Evolutionary conservation across 2,329 filamentous ascomycete genomes (phyloP).

Genomic region (Colletotrichum melonis): DNA sequence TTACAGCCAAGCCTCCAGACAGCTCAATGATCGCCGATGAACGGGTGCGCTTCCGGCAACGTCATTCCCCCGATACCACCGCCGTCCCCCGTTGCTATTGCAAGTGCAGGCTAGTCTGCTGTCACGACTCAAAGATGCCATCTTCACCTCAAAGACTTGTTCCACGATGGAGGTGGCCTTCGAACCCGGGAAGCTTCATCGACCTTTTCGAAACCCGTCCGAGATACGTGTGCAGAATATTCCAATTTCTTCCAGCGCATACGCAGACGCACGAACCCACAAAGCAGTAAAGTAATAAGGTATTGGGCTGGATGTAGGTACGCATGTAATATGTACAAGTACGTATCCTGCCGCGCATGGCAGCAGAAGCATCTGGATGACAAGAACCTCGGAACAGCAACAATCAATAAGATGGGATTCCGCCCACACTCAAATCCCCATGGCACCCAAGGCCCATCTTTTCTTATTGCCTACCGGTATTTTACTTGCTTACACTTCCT

Average conservation of each 20-base stretch:
- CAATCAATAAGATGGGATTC: neutral
- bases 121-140: too few relatives aligned
- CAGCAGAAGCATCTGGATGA: neutral
- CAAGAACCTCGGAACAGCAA: neutral
- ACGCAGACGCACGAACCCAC: neutral
- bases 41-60: slow-evolving; percentile 16
- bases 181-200: neutral
- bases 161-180: neutral
- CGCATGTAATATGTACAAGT: neutral
- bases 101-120: neutral
- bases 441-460: neutral
- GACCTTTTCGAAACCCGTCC: neutral
- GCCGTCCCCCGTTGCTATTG: neutral
- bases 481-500: neutral
- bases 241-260: neutral
- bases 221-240: neutral
- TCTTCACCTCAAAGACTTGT: neutral
- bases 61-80: slow-evolving; percentile 2
- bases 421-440: slow-evolving; percentile 7
- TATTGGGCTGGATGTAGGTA: too few relatives aligned
- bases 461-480: neutral
- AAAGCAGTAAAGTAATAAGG: neutral
- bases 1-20: neutral
- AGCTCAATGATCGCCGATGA: slow-evolving; percentile 1
- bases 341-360: neutral